Percentiles rank a stretch among this genome's conserved stretches.
Evolutionary conservation across 257 asterid species (phyloP).

Genomic region (Capsicum rhomboideum): DNA sequence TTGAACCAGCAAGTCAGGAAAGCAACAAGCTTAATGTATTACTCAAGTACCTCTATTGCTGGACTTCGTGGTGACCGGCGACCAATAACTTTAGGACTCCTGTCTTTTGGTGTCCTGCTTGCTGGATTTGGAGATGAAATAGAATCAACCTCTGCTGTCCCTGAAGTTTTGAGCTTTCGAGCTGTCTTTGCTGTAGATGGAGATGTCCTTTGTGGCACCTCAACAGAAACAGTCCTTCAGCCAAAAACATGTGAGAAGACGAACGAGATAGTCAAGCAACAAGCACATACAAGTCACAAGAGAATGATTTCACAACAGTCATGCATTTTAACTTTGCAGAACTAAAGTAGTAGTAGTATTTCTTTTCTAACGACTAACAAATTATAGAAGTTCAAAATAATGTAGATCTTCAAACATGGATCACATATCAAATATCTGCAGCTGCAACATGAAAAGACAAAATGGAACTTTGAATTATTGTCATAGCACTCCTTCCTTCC

Average conservation of each 20-base stretch:
- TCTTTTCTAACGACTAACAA: no score
- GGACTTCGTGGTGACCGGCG: conserved; percentile 65
- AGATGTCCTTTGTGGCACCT: conserved; percentile 48
- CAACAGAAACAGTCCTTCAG: conserved; percentile 42
- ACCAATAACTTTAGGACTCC: conserved; percentile 53
- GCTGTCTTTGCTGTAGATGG: conserved; percentile 38
- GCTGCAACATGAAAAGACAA: neutral
- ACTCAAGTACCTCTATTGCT: conserved; percentile 48
- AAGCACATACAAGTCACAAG: neutral
- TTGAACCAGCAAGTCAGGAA: neutral
- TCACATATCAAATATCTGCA: neutral
- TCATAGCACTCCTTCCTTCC: neutral
- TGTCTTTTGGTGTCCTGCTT: conserved; percentile 48
- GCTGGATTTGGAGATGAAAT: conserved; percentile 44
- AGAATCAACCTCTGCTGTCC: conserved; percentile 36
- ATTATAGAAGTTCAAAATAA: neutral
- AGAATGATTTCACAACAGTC: neutral
- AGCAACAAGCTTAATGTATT: neutral
- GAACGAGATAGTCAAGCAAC: neutral
- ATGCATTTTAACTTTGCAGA: neutral
- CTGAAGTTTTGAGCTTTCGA: conserved; percentile 38
- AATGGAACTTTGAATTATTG: neutral
- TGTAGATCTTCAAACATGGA: neutral
- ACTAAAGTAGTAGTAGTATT: neutral
- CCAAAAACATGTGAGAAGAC: neutral